A percentile compares a stretch with the other conserved stretches of the same genome.
These are phyloP conservation scores for Pyricularia sp. DNA, from an alignment of 2,329 filamentous ascomycete species.

Conservation along the genomic window DNA sequence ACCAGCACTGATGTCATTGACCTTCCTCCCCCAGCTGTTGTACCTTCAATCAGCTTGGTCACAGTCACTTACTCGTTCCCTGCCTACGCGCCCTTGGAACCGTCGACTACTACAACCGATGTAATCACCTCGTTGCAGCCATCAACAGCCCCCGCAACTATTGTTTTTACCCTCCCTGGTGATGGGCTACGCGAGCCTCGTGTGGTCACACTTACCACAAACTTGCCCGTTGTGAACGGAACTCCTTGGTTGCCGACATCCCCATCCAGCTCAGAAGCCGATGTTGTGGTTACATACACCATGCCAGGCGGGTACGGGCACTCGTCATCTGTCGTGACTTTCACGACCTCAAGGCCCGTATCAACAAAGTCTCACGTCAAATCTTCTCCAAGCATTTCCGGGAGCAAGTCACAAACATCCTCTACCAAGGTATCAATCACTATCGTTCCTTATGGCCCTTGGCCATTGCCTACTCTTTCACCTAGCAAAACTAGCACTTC, in stretches of 20 bases:
- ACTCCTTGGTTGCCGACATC: neutral
- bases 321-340: slow-evolving; percentile 4
- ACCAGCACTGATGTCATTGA: neutral
- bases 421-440: neutral
- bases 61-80: neutral
- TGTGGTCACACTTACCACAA: slow-evolving; percentile 6
- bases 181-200: slow-evolving; percentile 2
- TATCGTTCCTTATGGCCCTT: neutral
- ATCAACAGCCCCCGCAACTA: neutral
- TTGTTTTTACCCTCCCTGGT: slow-evolving; percentile 8
- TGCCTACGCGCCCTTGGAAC: neutral
- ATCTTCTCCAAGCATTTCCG: neutral
- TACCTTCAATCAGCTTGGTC: neutral
- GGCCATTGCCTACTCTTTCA: neutral
- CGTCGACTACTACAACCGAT: neutral
- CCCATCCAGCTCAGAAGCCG: neutral
- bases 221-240: slow-evolving; percentile 1
- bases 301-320: slow-evolving; percentile 4
- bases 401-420: neutral
- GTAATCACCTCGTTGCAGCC: neutral
- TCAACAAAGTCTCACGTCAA: neutral
- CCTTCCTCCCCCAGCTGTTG: neutral
- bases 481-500: neutral
- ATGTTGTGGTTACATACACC: slow-evolving; percentile 6
- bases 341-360: slow-evolving; percentile 3